Percentiles rank a stretch among this genome's conserved stretches.
Evolutionary conservation across 2,329 filamentous ascomycete genomes (phyloP).

Genomic region (Mycosphaerella arachidis): DNA sequence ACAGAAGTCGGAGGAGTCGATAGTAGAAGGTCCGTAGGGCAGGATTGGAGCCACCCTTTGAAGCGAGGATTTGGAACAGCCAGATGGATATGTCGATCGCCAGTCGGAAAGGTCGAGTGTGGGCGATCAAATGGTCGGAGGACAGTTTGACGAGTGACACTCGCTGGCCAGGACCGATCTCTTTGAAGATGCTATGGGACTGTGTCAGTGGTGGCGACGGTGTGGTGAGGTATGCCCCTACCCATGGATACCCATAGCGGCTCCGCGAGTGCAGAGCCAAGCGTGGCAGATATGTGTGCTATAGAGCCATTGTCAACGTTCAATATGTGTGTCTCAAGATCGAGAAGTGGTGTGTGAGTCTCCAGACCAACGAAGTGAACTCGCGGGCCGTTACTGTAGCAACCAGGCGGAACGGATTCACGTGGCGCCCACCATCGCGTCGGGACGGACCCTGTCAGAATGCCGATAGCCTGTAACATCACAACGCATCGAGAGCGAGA

Average conservation of each 20-base stretch:
- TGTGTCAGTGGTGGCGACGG: conserved; percentile 8
- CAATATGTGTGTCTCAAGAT: background rate
- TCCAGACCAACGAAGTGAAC: background rate
- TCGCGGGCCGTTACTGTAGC: conserved; percentile 4
- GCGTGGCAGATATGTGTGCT: background rate
- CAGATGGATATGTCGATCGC: conserved; percentile 96
- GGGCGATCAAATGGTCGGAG: conserved; percentile 67
- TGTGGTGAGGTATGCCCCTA: conserved; percentile 2
- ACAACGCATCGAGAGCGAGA: background rate
- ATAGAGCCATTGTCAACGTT: conserved; percentile 2
- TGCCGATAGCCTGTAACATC: background rate
- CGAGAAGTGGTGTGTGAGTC: background rate
- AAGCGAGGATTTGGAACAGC: conserved; percentile 89
- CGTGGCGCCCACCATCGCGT: background rate
- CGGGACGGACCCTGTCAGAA: background rate
- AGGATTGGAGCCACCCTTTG: conserved; percentile 80
- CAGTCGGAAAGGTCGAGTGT: conserved; percentile 70
- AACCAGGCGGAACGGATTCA: background rate
- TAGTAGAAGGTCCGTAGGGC: conserved; percentile 91
- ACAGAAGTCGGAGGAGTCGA: conserved; percentile 71
- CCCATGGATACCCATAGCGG: conserved; percentile 29
- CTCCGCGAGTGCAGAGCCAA: background rate
- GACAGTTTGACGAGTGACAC: conserved; percentile 79
- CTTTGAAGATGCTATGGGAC: conserved; percentile 70
- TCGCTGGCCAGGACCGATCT: conserved; percentile 76